Evolutionary conservation across 768 basidiomycete genomes (phyloP), one percentile per base, ranked within the genome.

Genomic region (Ramaria sp.): DNA sequence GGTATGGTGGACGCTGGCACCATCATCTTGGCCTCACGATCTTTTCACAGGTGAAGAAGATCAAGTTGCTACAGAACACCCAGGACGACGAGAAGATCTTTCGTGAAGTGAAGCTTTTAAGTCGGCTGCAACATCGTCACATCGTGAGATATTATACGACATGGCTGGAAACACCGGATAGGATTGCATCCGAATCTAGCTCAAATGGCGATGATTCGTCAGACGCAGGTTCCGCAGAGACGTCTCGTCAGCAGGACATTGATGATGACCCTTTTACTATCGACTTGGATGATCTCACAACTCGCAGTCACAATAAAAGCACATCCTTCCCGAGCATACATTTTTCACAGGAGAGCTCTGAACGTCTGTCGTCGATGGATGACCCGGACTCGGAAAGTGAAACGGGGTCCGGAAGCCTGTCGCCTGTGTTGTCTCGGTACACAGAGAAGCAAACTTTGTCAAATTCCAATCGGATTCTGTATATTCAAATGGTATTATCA

Each of bases 61-160:
- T 97, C 61, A 83, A 84, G 42, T 27, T 57, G 46, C 76, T 95
- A 17, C 82, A 83, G 42, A 82, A 82, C 0, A 75, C 77, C 56
- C 86, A 91, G 63, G 89, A 82, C 60, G 91, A 93, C 65, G 80
- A 77, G 56, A 92, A 86, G 70, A 92, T 96, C 58, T 89, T 91
- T 66, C 78, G 94, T 4, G 92, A 96, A 69, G 91, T 95, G 48
- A 88, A 88, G 59, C 88, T 88, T 0, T 73, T 96, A n/a, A 90
- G 88, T 63, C 75, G 84, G 33, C 78, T 97, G 30, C 88, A 84
- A 41, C 93, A 97, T 67, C 84, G 86, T 7, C 89, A 86, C 70
- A 87, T 97, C 63, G 94, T 96, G 19, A 81, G 92, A 42, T 96
- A 94, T 67, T 91, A 83, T 68, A 91, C 89, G 2, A 89, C 88